Conservation (phyloP, 805 yeast genomes). For the Metschnikowia colocasiae region DNA sequence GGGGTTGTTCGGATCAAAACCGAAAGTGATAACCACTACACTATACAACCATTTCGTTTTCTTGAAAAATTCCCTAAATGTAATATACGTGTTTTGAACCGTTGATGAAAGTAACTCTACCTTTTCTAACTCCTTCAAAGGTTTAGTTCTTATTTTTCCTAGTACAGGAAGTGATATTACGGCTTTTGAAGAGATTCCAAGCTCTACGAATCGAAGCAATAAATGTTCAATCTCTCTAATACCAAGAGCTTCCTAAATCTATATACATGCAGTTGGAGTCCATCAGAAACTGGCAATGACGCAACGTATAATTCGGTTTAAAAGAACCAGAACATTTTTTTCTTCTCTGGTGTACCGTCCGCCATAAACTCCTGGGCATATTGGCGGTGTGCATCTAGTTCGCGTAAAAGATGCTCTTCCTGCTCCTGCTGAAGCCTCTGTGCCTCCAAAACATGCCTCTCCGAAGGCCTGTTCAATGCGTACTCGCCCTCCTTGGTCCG, state of each 20-base stretch:
- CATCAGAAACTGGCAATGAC: background rate
- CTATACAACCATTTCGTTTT: conserved; percentile 45
- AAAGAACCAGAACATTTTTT: conserved; percentile 17
- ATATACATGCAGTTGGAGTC: background rate
- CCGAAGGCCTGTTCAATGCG: conserved; percentile 64
- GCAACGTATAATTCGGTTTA: background rate
- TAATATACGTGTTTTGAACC: too few species aligned
- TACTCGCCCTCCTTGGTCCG: conserved; percentile 43
- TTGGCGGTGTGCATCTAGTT: conserved; percentile 27
- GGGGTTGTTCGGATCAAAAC: conserved; percentile 80
- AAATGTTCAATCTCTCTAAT: background rate
- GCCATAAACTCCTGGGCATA: conserved; percentile 16
- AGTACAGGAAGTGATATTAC: too few species aligned
- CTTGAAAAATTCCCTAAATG: too few species aligned
- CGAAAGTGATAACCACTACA: conserved; percentile 80
- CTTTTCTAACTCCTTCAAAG: too few species aligned
- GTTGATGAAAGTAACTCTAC: too few species aligned
- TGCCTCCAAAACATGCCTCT: conserved; percentile 71
- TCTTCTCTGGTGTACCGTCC: conserved; percentile 6
- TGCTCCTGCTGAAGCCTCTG: conserved; percentile 64
- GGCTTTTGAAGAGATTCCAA: background rate
- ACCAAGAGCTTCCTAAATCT: background rate
- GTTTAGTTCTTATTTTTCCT: too few species aligned
- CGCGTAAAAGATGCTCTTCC: conserved; percentile 49
- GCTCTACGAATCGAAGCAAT: background rate